These are phyloP conservation scores for Phellinidium pouzarii DNA, from an alignment of 1,284 basidiomycete species.

Conservation along the genomic window DNA sequence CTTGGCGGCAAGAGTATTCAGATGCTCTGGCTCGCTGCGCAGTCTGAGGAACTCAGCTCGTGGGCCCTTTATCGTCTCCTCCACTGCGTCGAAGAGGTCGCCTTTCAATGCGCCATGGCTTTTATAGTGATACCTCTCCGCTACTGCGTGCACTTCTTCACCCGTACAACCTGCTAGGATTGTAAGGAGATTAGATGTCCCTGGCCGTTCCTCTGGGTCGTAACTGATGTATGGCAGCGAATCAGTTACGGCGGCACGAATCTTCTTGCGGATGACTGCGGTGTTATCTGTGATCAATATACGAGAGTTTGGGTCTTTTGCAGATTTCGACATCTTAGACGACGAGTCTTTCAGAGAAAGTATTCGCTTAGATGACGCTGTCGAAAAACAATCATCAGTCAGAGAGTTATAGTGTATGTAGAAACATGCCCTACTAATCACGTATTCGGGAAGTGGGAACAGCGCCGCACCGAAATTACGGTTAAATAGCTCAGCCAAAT, in stretches of 20 bases:
- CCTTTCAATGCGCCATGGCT: constrained; percentile 67
- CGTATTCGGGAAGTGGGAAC: constrained; percentile 69
- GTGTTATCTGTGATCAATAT: constrained; percentile 80
- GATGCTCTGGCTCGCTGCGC: constrained; percentile 51
- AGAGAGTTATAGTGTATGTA: background rate
- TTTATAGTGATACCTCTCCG: constrained; percentile 46
- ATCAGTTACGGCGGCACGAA: constrained; percentile 83
- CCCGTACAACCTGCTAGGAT: constrained; percentile 70
- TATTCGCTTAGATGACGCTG: constrained; percentile 72
- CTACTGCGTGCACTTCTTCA: constrained; percentile 41
- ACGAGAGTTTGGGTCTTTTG: constrained; percentile 72
- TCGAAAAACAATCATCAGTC: background rate
- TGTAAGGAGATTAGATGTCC: constrained; percentile 75
- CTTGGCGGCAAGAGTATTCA: constrained; percentile 54
- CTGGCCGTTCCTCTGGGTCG: constrained; percentile 72
- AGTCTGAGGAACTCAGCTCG: constrained; percentile 66
- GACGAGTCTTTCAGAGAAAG: constrained; percentile 82
- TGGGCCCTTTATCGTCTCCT: constrained; percentile 63
- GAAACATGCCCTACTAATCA: constrained; percentile 57
- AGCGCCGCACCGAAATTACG: constrained; percentile 45
- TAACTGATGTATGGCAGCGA: constrained; percentile 67
- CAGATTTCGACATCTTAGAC: constrained; percentile 95
- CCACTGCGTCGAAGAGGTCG: constrained; percentile 68
- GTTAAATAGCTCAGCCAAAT: constrained; percentile 83
- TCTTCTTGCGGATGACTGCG: constrained; percentile 59